Percentiles rank a stretch among this genome's conserved stretches.
Conservation (phyloP, 129 eudicot species). For the Solidago caesia region DNA sequence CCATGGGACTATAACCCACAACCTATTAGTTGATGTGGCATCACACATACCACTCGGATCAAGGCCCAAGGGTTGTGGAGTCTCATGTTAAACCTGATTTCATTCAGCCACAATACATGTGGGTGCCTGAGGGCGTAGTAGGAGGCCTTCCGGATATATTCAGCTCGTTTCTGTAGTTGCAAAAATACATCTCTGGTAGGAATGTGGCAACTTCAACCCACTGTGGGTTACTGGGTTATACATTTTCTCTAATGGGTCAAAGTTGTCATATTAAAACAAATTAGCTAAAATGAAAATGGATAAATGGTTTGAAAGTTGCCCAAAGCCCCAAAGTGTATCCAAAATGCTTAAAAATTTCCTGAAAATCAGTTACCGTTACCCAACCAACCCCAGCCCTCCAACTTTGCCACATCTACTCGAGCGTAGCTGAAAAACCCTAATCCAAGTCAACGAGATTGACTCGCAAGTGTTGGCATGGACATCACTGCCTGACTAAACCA, state of each 20-base stretch:
- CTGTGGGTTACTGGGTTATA: background rate
- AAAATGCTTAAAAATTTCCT: background rate
- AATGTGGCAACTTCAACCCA: background rate
- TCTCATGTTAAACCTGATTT: background rate
- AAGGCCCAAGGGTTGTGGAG: background rate
- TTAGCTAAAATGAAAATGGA: background rate
- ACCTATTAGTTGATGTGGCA: no score
- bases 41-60: no score
- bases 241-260: background rate
- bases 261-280: background rate
- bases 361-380: background rate
- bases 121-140: background rate
- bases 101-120: background rate
- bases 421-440: background rate
- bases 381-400: background rate
- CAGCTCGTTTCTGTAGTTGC: background rate
- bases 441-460: background rate
- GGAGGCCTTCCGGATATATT: background rate
- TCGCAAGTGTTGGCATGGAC: background rate
- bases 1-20: no score
- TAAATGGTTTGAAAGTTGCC: background rate
- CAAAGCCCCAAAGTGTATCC: background rate
- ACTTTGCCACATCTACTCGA: background rate
- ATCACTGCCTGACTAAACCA: background rate
- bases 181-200: background rate